Base-by-base conservation (phyloP, 495 filamentous ascomycete genomes). In the Pseudomonodictys pantanalensis region DNA sequence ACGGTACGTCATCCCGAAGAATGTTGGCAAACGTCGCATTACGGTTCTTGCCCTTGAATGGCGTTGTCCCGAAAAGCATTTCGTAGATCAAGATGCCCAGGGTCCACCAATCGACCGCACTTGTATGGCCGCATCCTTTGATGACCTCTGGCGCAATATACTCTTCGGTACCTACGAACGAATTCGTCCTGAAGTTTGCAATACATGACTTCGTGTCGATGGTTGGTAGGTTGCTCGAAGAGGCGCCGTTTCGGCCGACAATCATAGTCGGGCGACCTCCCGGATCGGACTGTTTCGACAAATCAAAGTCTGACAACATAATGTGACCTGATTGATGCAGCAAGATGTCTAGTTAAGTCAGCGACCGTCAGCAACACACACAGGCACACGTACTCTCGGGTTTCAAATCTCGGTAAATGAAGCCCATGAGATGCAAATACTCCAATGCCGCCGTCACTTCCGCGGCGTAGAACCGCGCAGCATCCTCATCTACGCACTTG, bases 181-280 rank as follows among this genome's bases (percentile, higher is more conserved):
- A 96, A 69, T 98, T 98, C 12, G 93, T 98, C 24, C 93, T 84
- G 79, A 98, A 98, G 75, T 98, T 92, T 58, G 90, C 91, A 60
- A 98, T 98, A 68, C 93, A 98, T 3, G 92, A 95, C 72, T 96
- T 96, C 28, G 93, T 98, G 71, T 98, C 93, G 70, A 98, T 96
- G 12, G 91, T 92, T 15, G 93, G 93, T 43, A 96, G 77, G 32
- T 89, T 89, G 45, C 83, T 88, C 6, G 86, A 81, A 41, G 88
- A 92, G 2, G 87, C 85, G 44, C 92, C 91, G 50, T 82, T 87
- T 66, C 91, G 88, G 38, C 87, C 89, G 38, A 96, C 83, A 61
- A 98, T 96, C 92, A 98, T 96, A 11, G 91, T 96, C 18, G 93
- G 93, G 66, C 90, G 89, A 75, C 93, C 93, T 64, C 92, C 93